These are phyloP conservation scores for Pythium volutum DNA, from an alignment of 352 stramenopile species.

Conservation along the genomic window DNA sequence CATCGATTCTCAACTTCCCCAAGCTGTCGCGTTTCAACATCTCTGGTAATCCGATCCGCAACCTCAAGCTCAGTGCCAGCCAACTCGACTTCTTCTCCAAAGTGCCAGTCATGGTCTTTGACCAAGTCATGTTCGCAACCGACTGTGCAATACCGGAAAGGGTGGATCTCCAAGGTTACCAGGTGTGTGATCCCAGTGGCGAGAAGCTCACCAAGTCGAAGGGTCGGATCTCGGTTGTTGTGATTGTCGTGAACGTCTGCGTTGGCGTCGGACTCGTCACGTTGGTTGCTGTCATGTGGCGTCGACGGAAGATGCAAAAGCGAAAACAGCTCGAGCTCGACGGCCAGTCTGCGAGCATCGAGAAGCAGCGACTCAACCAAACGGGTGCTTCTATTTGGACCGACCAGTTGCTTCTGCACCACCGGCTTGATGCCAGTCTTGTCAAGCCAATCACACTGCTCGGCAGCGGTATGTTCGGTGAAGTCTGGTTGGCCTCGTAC, in stretches of 20 bases:
- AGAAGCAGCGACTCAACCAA: background rate
- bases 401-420: constrained; percentile 1
- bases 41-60: constrained; percentile 12
- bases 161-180: background rate
- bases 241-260: constrained; percentile 10
- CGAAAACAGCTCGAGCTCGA: background rate
- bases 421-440: constrained; percentile 7
- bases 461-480: constrained; percentile 20
- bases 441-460: background rate
- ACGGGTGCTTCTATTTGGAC: constrained; percentile 2
- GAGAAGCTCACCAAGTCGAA: background rate
- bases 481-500: constrained; percentile 27
- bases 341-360: background rate
- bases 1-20: background rate
- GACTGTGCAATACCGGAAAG: background rate
- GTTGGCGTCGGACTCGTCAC: background rate
- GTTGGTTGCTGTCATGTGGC: background rate
- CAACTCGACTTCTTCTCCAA: constrained; percentile 5
- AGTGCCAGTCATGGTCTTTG: background rate
- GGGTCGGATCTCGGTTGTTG: background rate
- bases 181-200: background rate
- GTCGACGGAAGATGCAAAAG: constrained; percentile 4
- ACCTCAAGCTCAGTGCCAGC: background rate
- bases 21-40: constrained; percentile 12
- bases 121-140: constrained; percentile 13